Evolutionary conservation across 2,329 filamentous ascomycete species (phyloP).

Genomic region (Fusarium buharicum): DNA sequence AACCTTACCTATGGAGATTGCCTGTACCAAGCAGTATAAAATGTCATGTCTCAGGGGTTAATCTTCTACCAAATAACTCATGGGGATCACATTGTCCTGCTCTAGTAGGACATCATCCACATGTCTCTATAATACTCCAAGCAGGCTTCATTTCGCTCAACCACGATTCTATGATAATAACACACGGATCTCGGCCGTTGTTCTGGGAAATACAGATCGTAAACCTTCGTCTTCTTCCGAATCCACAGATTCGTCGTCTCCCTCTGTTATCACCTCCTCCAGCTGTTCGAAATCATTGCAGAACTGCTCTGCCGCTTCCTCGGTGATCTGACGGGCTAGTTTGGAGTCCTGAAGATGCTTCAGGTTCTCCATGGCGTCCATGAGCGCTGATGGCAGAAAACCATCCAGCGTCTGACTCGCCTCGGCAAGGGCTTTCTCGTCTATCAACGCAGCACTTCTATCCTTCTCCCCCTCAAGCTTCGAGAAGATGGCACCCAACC

Average conservation of each 20-base stretch:
- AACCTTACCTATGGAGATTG: no score
- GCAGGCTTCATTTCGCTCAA: no score
- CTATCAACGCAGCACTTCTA: constrained; percentile 56
- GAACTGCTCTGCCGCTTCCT: constrained; percentile 84
- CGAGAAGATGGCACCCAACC: constrained; percentile 71
- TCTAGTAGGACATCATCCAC: neutral
- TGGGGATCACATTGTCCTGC: no score
- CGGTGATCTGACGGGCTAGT: constrained; percentile 79
- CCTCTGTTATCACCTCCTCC: constrained; percentile 60
- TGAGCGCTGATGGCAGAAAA: constrained; percentile 90
- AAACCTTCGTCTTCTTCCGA: constrained; percentile 44
- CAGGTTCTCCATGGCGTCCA: constrained; percentile 88
- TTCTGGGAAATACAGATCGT: constrained; percentile 64
- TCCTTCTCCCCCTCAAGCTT: constrained; percentile 58
- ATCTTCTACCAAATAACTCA: no score
- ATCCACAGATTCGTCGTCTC: constrained; percentile 53
- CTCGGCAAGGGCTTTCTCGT: constrained; percentile 64
- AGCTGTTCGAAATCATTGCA: constrained; percentile 81
- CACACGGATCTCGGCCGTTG: constrained; percentile 69
- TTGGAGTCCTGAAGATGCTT: constrained; percentile 76
- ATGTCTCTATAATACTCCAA: neutral
- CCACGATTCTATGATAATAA: constrained; percentile 59
- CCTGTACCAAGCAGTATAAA: no score
- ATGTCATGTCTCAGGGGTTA: neutral
- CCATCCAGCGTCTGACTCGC: constrained; percentile 84